Conservation (phyloP, 2,329 filamentous ascomycete species). For the Sclerotinia trifoliorum region DNA sequence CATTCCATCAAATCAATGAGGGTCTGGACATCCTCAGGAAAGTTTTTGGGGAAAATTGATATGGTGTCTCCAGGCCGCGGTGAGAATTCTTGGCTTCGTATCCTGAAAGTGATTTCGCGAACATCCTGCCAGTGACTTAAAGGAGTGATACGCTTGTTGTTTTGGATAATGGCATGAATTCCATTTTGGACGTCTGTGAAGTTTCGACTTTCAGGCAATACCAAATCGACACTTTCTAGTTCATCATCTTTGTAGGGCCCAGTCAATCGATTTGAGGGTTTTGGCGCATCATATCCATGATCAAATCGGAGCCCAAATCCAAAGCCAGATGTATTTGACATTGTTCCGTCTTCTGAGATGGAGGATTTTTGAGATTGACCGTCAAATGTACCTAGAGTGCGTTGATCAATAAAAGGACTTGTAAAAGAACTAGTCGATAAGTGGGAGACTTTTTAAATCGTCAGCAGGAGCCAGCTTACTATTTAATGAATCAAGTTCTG, state of each 20-base stretch:
- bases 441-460: not conserved
- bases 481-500: not conserved
- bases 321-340: not conserved
- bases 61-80: constrained; percentile 73
- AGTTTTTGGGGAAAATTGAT: constrained; percentile 84
- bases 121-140: constrained; percentile 89
- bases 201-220: not conserved
- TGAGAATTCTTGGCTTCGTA: constrained; percentile 44
- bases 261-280: constrained; percentile 2
- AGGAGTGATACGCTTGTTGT: constrained; percentile 75
- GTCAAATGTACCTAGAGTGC: not conserved
- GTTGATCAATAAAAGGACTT: not conserved
- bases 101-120: constrained; percentile 66
- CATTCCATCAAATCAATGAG: constrained; percentile 80
- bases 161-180: constrained; percentile 46
- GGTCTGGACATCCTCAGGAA: constrained; percentile 72
- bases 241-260: not conserved
- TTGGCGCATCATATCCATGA: not conserved
- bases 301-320: not conserved
- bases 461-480: not conserved
- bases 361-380: not conserved
- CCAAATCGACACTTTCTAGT: not conserved
- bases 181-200: not conserved
- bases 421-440: not conserved
- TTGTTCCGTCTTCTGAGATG: not conserved